Percentiles rank a stretch among this genome's conserved stretches.
phyloP scores from a whole-genome alignment of 306 rosid species.

The Pyrus betulifolia region DNA sequence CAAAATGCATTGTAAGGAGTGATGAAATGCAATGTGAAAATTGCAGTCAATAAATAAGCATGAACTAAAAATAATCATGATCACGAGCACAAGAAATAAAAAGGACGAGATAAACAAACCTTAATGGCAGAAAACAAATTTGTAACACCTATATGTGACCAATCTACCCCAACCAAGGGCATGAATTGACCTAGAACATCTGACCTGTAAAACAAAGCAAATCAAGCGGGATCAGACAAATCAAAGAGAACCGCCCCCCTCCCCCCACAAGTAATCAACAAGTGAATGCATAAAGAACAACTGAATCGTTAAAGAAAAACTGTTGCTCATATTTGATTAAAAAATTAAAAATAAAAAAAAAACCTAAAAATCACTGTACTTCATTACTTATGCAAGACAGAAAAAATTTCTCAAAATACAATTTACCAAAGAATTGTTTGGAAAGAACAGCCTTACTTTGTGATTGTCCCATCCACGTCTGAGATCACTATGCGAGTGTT shows the following conservation, averaged over 20 bases:
- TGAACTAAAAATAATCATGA: background rate
- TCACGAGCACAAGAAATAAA: slow-evolving; percentile 6
- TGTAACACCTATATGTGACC: slow-evolving; percentile 97
- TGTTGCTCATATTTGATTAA: background rate
- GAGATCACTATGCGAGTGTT: slow-evolving; percentile 78
- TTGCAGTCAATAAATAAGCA: background rate
- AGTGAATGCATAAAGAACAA: background rate
- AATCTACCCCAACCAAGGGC: slow-evolving; percentile 97
- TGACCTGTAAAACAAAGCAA: slow-evolving; percentile 48
- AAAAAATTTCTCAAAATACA: background rate
- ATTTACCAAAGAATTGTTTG: background rate
- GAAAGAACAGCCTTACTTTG: slow-evolving; percentile 44
- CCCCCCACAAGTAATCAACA: background rate
- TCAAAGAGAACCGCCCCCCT: background rate
- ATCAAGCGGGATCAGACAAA: slow-evolving; percentile 8
- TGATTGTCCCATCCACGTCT: slow-evolving; percentile 98
- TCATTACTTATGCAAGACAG: background rate
- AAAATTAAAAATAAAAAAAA: background rate
- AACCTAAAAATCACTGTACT: background rate
- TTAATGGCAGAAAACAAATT: slow-evolving; percentile 93
- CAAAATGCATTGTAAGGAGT: slow-evolving; percentile 1
- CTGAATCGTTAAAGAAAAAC: background rate
- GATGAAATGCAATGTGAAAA: slow-evolving; percentile 14
- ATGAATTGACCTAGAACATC: slow-evolving; percentile 99
- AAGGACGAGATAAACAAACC: slow-evolving; percentile 41